phyloP scores from a whole-genome alignment of 768 basidiomycete genomes.

The Udeniomyces megalosporus region DNA sequence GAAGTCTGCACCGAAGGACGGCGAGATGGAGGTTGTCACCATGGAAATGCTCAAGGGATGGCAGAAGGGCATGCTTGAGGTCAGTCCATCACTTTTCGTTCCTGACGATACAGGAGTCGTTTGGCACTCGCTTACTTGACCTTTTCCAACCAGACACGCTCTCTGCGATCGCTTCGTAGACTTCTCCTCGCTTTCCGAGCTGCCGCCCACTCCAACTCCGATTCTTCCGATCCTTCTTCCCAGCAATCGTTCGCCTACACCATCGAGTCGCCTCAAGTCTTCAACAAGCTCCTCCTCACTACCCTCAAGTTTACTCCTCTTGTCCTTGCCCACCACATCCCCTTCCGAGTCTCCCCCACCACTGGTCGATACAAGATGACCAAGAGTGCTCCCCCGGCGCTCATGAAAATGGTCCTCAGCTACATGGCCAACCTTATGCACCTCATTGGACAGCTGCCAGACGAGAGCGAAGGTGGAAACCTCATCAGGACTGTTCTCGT shows the following conservation, averaged over 20 bases:
- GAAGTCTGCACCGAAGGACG: slow-evolving; percentile 31
- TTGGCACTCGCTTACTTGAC: background rate
- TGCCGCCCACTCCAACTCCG: slow-evolving; percentile 75
- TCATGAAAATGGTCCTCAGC: slow-evolving; percentile 74
- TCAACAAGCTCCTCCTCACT: slow-evolving; percentile 78
- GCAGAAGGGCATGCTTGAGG: slow-evolving; percentile 81
- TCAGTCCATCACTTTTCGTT: slow-evolving; percentile 25
- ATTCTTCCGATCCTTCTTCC: slow-evolving; percentile 31
- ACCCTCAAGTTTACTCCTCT: slow-evolving; percentile 79
- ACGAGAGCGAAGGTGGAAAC: slow-evolving; percentile 25
- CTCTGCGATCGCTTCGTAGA: slow-evolving; percentile 64
- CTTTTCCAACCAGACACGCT: slow-evolving; percentile 47
- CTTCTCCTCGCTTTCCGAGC: slow-evolving; percentile 79
- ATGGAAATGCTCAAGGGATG: slow-evolving; percentile 51
- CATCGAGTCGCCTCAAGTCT: slow-evolving; percentile 82
- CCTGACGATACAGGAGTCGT: background rate
- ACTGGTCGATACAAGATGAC: slow-evolving; percentile 78
- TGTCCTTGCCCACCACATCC: slow-evolving; percentile 68
- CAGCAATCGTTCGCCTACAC: slow-evolving; percentile 51
- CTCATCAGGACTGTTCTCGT: slow-evolving; percentile 46
- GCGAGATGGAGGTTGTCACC: slow-evolving; percentile 22
- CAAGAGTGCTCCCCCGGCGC: slow-evolving; percentile 58
- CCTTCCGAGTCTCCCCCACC: slow-evolving; percentile 57
- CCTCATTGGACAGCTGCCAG: slow-evolving; percentile 55
- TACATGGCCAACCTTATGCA: slow-evolving; percentile 78